Conservation (phyloP, 495 filamentous ascomycete genomes). For the Hypomontagnella monticulosa region DNA sequence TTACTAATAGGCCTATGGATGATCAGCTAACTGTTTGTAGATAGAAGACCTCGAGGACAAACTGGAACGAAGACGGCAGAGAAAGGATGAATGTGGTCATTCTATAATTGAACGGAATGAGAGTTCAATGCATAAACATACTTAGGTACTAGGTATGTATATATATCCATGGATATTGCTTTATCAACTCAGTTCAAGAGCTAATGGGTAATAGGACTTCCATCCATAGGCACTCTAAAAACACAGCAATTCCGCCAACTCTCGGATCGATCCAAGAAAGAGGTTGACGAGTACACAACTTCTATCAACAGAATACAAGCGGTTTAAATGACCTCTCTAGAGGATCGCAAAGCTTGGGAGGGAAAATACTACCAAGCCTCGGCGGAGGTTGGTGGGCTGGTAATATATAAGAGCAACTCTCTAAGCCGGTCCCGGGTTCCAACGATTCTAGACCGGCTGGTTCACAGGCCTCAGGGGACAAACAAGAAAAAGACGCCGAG, state of each 20-base stretch:
- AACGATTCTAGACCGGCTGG: slow-evolving; percentile 59
- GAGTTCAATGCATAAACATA: no score
- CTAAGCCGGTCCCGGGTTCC: slow-evolving; percentile 57
- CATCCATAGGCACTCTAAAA: slow-evolving; percentile 31
- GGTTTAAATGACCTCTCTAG: slow-evolving; percentile 49
- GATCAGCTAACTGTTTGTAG: slow-evolving; percentile 30
- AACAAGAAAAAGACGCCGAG: slow-evolving; percentile 41
- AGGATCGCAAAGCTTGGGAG: slow-evolving; percentile 52
- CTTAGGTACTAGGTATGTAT: no score
- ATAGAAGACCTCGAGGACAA: no score
- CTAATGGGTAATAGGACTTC: slow-evolving; percentile 44
- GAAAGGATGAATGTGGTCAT: no score
- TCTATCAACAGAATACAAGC: slow-evolving; percentile 42
- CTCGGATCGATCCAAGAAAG: slow-evolving; percentile 42
- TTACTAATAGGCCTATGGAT: not conserved
- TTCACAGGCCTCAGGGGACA: no score
- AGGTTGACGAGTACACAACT: slow-evolving; percentile 42
- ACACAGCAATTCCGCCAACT: slow-evolving; percentile 43
- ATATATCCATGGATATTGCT: no score
- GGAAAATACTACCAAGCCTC: slow-evolving; percentile 44
- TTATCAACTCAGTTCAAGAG: no score
- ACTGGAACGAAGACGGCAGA: no score
- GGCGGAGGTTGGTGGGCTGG: slow-evolving; percentile 56
- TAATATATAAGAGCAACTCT: slow-evolving; percentile 62
- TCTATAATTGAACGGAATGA: no score